A percentile compares a stretch with the other conserved stretches of the same genome.
These are phyloP conservation scores for Penicillium bovifimosum DNA, from an alignment of 495 filamentous ascomycete genomes.

Conservation along the genomic window DNA sequence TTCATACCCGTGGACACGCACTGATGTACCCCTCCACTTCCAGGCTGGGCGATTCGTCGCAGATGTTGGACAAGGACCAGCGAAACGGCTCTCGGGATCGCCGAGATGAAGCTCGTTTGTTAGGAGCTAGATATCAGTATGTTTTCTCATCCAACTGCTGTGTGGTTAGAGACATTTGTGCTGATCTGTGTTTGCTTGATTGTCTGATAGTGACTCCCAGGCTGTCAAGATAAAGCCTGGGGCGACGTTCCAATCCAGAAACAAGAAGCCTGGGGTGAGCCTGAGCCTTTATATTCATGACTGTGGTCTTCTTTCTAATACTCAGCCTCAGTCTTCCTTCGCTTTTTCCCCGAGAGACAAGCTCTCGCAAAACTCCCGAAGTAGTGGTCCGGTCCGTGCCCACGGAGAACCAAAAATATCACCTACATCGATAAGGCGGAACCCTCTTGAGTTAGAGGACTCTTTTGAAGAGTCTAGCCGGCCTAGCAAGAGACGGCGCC, in stretches of 20 bases:
- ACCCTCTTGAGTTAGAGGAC: constrained; percentile 5
- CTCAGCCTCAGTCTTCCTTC: constrained; percentile 3
- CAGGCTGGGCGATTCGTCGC: constrained; percentile 13
- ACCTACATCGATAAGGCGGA: background rate
- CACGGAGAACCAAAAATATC: constrained; percentile 15
- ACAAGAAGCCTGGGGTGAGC: constrained; percentile 18
- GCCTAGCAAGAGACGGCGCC: constrained; percentile 30
- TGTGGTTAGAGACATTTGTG: background rate
- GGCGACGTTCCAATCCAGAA: constrained; percentile 3
- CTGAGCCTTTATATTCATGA: background rate
- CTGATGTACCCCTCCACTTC: constrained; percentile 4
- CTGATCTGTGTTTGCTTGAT: background rate
- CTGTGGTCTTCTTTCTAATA: background rate
- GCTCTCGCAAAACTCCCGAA: constrained; percentile 26
- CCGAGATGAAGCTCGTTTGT: constrained; percentile 23
- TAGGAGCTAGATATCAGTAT: constrained; percentile 18
- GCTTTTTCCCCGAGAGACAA: constrained; percentile 27
- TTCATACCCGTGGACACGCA: constrained; percentile 1
- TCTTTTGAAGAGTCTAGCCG: constrained; percentile 18
- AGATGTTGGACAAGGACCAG: constrained; percentile 17
- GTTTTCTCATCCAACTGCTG: background rate
- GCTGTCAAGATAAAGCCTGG: constrained; percentile 18
- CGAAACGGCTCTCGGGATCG: constrained; percentile 9
- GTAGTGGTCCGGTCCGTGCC: constrained; percentile 39
- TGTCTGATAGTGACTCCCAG: constrained; percentile 10